A percentile compares a stretch with the other conserved stretches of the same genome.
Evolutionary conservation across 2,329 filamentous ascomycete genomes (phyloP).

Genomic region (Arthrinium phaeospermum): DNA sequence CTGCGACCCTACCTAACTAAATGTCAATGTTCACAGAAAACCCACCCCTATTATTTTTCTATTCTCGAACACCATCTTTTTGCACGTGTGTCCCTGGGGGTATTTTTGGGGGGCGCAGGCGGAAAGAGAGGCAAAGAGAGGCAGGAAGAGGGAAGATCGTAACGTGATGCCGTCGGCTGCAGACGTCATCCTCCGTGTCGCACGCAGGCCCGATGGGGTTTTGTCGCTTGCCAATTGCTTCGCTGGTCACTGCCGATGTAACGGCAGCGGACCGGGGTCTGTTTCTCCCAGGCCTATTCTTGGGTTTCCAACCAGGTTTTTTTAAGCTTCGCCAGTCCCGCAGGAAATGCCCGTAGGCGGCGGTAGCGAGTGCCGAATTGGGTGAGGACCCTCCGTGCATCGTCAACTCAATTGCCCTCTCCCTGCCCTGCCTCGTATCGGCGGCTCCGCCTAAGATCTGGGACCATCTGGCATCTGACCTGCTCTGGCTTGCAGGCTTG

Average conservation of each 20-base stretch:
- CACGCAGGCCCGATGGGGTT: background rate
- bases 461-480: background rate
- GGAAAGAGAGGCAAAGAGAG: background rate
- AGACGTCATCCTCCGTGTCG: constrained; percentile 9
- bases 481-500: background rate
- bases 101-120: too few relatives aligned
- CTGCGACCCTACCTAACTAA: background rate
- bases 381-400: constrained; percentile 15
- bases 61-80: background rate
- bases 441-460: background rate
- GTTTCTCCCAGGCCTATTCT: background rate
- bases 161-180: background rate
- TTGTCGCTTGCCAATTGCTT: background rate
- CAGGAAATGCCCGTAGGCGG: background rate
- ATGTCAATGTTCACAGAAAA: background rate
- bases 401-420: background rate
- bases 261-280: background rate
- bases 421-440: background rate
- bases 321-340: constrained; percentile 11
- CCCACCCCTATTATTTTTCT: background rate
- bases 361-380: background rate
- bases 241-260: background rate
- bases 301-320: background rate
- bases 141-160: background rate
- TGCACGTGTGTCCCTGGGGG: too few relatives aligned